phyloP scores from a whole-genome alignment of 257 asterid genomes.

The Gardenia jasminoides region DNA sequence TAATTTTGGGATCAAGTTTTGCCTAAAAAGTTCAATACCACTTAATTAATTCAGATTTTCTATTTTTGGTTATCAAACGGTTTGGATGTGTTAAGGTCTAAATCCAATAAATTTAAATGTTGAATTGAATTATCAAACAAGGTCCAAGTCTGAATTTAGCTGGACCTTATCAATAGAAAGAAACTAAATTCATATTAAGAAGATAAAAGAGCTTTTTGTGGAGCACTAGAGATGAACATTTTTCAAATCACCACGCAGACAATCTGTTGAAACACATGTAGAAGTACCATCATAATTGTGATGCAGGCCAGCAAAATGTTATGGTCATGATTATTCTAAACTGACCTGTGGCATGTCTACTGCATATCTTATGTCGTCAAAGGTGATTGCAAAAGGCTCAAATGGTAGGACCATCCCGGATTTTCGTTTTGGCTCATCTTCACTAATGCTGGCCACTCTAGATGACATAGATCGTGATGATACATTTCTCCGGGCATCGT shows the following conservation, averaged over 20 bases:
- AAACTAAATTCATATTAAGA: conserved; percentile 10
- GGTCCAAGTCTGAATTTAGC: neutral
- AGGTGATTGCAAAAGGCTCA: conserved; percentile 75
- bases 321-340: neutral
- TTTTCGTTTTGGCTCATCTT: conserved; percentile 32
- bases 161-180: neutral
- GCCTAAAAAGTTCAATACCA: no score
- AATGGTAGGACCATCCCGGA: conserved; percentile 93
- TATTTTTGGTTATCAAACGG: no score
- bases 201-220: neutral
- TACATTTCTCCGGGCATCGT: conserved; percentile 3
- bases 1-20: no score
- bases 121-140: no score
- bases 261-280: no score
- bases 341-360: conserved; percentile 82
- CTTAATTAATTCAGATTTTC: no score
- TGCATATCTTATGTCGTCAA: conserved; percentile 68
- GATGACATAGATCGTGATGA: conserved; percentile 17
- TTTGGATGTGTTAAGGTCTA: no score
- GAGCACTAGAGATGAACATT: conserved; percentile 23
- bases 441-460: conserved; percentile 2
- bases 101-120: no score
- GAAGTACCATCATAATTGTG: neutral
- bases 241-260: conserved; percentile 13
- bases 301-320: neutral